phyloP scores from a whole-genome alignment of 1,139 yeast genomes.

The Magnusiomyces suaveolens region DNA sequence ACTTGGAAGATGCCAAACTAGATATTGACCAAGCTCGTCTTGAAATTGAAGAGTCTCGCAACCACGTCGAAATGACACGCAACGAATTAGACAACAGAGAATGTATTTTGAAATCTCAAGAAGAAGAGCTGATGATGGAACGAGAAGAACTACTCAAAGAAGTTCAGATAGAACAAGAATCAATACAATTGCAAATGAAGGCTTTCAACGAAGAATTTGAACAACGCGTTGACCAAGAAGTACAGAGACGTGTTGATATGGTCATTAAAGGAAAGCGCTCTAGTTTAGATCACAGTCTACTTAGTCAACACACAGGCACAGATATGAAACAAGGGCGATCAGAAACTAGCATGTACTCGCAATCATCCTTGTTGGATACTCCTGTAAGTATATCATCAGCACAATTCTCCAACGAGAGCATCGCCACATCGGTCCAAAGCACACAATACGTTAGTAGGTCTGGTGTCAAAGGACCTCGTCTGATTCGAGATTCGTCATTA shows the following conservation, averaged over 20 bases:
- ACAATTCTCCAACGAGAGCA: slow-evolving; percentile 3
- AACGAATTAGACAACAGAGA: slow-evolving; percentile 15
- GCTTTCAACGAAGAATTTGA: slow-evolving; percentile 26
- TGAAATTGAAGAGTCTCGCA: slow-evolving; percentile 15
- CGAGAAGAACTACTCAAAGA: slow-evolving; percentile 25
- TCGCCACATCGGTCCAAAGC: slow-evolving; percentile 7
- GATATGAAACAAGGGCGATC: not conserved
- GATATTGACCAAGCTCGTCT: slow-evolving; percentile 5
- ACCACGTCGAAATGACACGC: not conserved
- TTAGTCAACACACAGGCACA: not conserved
- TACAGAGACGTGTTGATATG: slow-evolving; percentile 23
- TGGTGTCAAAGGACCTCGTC: slow-evolving; percentile 12
- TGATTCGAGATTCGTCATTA: slow-evolving; percentile 10
- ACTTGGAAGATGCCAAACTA: slow-evolving; percentile 1
- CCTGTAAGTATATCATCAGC: slow-evolving; percentile 6
- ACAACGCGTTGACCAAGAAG: slow-evolving; percentile 29
- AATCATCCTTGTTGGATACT: not conserved
- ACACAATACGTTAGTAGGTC: not conserved
- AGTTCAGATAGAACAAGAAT: slow-evolving; percentile 21
- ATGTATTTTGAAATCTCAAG: slow-evolving; percentile 14
- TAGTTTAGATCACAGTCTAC: not conserved
- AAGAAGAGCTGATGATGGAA: slow-evolving; percentile 23
- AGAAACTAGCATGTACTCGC: slow-evolving; percentile 1
- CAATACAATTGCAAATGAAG: slow-evolving; percentile 23
- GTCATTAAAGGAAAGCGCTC: slow-evolving; percentile 6